Evolutionary conservation across 768 basidiomycete genomes (phyloP).

Genomic region (Phylloporus rhodoxanthus): DNA sequence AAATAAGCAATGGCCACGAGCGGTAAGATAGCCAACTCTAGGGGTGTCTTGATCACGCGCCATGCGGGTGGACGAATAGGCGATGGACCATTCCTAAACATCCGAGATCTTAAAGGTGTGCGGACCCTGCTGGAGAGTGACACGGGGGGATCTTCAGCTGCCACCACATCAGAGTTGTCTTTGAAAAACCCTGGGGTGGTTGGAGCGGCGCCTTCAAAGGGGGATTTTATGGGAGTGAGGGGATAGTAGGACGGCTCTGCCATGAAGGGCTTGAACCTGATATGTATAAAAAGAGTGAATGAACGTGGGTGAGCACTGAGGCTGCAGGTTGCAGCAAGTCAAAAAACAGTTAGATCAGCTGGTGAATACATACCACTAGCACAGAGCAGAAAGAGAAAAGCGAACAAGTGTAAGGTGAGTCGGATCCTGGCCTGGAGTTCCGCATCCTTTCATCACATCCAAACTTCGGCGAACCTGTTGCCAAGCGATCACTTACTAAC

Average conservation of each 20-base stretch:
- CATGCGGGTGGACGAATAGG: constrained; percentile 1
- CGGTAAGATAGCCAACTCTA: constrained; percentile 20
- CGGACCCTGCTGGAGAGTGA: constrained; percentile 5
- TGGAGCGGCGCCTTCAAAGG: neutral
- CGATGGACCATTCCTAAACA: neutral
- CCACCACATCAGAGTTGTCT: neutral
- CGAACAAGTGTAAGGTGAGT: neutral
- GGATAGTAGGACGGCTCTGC: constrained; percentile 17
- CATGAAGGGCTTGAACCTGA: constrained; percentile 5
- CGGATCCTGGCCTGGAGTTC: too few species aligned
- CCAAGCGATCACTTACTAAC: too few species aligned
- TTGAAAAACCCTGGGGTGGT: neutral
- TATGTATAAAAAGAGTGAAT: neutral
- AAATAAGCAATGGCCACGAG: constrained; percentile 25
- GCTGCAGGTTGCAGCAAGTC: neutral
- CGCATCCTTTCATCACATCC: too few species aligned
- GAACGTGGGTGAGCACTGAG: constrained; percentile 8
- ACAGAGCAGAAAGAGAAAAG: neutral
- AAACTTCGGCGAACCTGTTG: too few species aligned
- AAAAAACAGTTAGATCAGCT: neutral
- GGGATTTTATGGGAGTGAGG: constrained; percentile 9
- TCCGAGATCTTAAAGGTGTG: constrained; percentile 4
- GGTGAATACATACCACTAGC: neutral
- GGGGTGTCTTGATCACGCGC: constrained; percentile 2
- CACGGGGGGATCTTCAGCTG: neutral